Conservation (phyloP, 805 yeast genomes). For the Saturnispora kantuleensis region DNA sequence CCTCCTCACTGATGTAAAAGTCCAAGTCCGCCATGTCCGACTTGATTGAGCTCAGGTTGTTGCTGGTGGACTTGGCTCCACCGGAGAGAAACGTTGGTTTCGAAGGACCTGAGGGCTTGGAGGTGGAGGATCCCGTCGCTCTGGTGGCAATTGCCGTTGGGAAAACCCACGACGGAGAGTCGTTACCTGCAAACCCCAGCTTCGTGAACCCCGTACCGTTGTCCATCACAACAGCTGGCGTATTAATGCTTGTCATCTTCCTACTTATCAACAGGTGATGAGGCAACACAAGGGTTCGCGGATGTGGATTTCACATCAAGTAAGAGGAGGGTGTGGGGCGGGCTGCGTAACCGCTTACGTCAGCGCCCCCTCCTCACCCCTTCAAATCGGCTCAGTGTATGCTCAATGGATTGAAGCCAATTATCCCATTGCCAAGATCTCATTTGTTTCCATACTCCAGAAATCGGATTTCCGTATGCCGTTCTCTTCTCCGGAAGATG, state of each 20-base stretch:
- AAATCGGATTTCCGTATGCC: background rate
- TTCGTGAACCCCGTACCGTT: slow-evolving; percentile 98
- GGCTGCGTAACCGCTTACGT: slow-evolving; percentile 5
- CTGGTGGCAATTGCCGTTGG: slow-evolving; percentile 95
- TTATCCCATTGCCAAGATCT: background rate
- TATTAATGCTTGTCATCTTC: slow-evolving; percentile 51
- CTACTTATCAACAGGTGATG: background rate
- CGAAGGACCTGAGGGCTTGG: slow-evolving; percentile 34
- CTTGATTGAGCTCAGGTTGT: slow-evolving; percentile 2
- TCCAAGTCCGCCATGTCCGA: slow-evolving; percentile 85
- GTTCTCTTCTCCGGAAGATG: background rate
- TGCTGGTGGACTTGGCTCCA: slow-evolving; percentile 18
- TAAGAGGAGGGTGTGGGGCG: background rate
- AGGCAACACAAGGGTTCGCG: background rate
- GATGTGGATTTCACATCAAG: background rate
- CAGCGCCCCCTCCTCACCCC: background rate
- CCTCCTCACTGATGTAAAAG: slow-evolving; percentile 94
- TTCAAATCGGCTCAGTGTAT: background rate
- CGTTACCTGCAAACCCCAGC: slow-evolving; percentile 97
- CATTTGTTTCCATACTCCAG: background rate
- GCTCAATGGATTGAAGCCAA: background rate
- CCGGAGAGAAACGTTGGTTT: slow-evolving; percentile 37
- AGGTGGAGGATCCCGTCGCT: slow-evolving; percentile 29
- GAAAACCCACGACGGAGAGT: slow-evolving; percentile 91
- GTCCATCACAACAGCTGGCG: slow-evolving; percentile 94